These are phyloP conservation scores for Lentinula raphanica DNA, from an alignment of 768 basidiomycete genomes.

Conservation along the genomic window DNA sequence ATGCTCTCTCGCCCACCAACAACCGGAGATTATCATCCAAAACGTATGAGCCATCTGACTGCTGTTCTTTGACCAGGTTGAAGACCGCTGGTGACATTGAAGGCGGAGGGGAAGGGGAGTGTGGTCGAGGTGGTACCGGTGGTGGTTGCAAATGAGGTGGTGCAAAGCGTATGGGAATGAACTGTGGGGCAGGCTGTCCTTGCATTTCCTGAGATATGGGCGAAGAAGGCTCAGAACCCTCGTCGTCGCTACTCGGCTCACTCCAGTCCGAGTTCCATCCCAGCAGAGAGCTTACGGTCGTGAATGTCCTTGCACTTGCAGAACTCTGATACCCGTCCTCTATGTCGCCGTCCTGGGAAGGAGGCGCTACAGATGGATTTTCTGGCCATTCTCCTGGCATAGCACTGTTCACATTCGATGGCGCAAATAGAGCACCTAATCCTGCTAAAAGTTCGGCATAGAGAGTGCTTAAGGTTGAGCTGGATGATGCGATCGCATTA, in stretches of 20 bases:
- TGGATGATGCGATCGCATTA: background rate
- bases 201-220: slow-evolving; percentile 18
- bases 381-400: slow-evolving; percentile 20
- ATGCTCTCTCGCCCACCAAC: slow-evolving; percentile 31
- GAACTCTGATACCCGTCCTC: slow-evolving; percentile 26
- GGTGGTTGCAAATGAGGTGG: slow-evolving; percentile 7
- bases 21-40: slow-evolving; percentile 21
- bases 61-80: slow-evolving; percentile 33
- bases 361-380: slow-evolving; percentile 6
- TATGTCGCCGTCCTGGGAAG: slow-evolving; percentile 12
- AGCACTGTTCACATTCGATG: slow-evolving; percentile 2
- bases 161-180: slow-evolving; percentile 11
- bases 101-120: slow-evolving; percentile 10
- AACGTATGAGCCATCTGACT: slow-evolving; percentile 46
- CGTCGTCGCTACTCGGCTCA: slow-evolving; percentile 27
- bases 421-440: background rate
- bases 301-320: slow-evolving; percentile 29
- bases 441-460: background rate
- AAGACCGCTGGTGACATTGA: slow-evolving; percentile 24
- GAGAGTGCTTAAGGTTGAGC: background rate
- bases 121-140: slow-evolving; percentile 10
- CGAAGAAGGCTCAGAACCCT: slow-evolving; percentile 17
- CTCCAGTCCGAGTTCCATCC: slow-evolving; percentile 29
- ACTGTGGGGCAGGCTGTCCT: slow-evolving; percentile 28
- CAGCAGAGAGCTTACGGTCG: slow-evolving; percentile 46